Percentiles rank a stretch among this genome's conserved stretches.
These are phyloP conservation scores for Cladosporium velox DNA, from an alignment of 2,329 filamentous ascomycete species.

Conservation along the genomic window DNA sequence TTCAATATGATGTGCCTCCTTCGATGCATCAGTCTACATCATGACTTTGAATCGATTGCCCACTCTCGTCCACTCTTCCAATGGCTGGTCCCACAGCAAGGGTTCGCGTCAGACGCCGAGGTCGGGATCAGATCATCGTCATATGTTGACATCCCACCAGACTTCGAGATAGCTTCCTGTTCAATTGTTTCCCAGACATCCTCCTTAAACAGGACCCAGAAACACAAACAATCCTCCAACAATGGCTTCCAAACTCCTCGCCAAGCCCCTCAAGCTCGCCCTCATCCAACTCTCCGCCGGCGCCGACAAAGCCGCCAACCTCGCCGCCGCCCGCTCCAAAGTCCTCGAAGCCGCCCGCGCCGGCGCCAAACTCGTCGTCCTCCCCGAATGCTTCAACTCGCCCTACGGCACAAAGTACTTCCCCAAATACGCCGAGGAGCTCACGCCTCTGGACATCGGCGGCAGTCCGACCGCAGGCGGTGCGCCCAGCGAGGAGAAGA, in stretches of 20 bases:
- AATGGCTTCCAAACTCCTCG: slow-evolving; percentile 61
- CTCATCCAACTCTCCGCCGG: slow-evolving; percentile 75
- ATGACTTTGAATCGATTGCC: background rate
- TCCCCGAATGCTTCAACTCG: slow-evolving; percentile 98
- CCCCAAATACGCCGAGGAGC: slow-evolving; percentile 84
- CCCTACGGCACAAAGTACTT: slow-evolving; percentile 94
- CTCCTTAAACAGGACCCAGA: too few relatives aligned
- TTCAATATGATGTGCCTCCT: background rate
- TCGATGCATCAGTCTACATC: background rate
- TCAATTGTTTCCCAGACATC: background rate
- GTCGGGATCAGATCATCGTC: slow-evolving; percentile 8
- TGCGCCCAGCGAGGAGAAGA: slow-evolving; percentile 63
- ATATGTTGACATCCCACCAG: slow-evolving; percentile 11
- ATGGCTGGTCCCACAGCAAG: background rate
- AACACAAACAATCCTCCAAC: background rate
- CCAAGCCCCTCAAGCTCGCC: slow-evolving; percentile 75
- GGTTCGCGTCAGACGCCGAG: slow-evolving; percentile 16
- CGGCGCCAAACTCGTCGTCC: slow-evolving; percentile 83
- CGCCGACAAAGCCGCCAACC: slow-evolving; percentile 81
- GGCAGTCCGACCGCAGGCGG: slow-evolving; percentile 52
- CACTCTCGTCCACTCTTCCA: slow-evolving; percentile 8
- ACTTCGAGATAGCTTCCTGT: background rate
- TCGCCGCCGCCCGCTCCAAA: slow-evolving; percentile 75
- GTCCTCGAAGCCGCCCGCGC: slow-evolving; percentile 75
- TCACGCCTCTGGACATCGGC: slow-evolving; percentile 57